Base-by-base conservation (phyloP, 371 early-diverging fungal species). In the Rhizopus delemar region DNA sequence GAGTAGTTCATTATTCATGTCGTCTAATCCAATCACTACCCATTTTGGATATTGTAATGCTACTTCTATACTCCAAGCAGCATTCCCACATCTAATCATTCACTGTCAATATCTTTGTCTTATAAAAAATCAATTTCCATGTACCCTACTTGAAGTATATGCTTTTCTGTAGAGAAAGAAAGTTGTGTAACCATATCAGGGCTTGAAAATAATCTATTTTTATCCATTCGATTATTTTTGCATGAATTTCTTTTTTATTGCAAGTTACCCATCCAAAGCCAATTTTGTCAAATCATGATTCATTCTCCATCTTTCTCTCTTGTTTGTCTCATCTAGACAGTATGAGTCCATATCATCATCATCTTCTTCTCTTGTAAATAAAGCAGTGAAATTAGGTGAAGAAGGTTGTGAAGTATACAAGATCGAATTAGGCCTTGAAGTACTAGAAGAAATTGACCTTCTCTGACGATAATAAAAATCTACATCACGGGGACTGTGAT, bases 71-170 rank as follows among this genome's bases (percentile, higher is more conserved):
- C 58, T 62, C 79, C 79, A 78, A 3, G 64, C 43, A 29, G 67
- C 72, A 59, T 74, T 72, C 2, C 75, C 75, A 59, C 79, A 78
- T 22, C 77, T 71, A 54, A 36, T 22, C 15, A 33, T 15, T 41
- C 38, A 43, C 33, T 51, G 8, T 8, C 33, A 22, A 16, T 15
- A 43, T 43, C n/a, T 43, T 15, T 43, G 6, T 43, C 15, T 63
- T 4, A 43, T 22, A 54, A 38, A 54, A 35, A 52, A 45, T 31
- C 11, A 8, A 1, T 49, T 12, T 45, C 32, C n/a, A 35, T 66
- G 43, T 76, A 76, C 73, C 69, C 69, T 57, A 74, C 59, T 35
- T 78, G 71, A 43, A 78, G 66, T 36, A 74, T 69, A 60, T 72
- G 71, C 38, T 66, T 71, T 51, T 75, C 72, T 11, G 31, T 49